Conservation (phyloP, 2,329 filamentous ascomycete genomes). For the Cercospora sp. region DNA sequence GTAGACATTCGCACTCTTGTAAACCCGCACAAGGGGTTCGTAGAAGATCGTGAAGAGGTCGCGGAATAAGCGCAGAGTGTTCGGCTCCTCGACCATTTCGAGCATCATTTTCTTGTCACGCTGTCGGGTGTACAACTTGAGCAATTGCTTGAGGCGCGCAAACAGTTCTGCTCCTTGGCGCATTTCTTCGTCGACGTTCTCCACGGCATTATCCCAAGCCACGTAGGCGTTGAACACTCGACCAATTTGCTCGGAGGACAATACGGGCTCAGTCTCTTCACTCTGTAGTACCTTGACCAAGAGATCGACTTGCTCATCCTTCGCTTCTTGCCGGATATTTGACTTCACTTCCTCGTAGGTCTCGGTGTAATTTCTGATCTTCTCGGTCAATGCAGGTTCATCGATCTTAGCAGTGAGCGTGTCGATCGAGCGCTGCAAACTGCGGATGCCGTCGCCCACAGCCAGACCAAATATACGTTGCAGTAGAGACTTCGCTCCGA, state of each 20-base stretch:
- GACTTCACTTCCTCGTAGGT: constrained; percentile 73
- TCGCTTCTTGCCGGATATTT: constrained; percentile 71
- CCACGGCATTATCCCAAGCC: constrained; percentile 91
- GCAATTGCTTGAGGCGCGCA: constrained; percentile 87
- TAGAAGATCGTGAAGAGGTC: constrained; percentile 99
- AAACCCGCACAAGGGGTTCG: constrained; percentile 92
- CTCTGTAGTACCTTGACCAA: constrained; percentile 82
- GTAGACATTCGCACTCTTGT: constrained; percentile 98
- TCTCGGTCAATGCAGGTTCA: constrained; percentile 75
- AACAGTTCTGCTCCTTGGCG: constrained; percentile 88
- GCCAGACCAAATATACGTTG: constrained; percentile 94
- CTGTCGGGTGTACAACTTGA: constrained; percentile 88
- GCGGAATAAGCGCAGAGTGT: constrained; percentile 92
- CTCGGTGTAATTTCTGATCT: constrained; percentile 77
- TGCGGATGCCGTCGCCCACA: constrained; percentile 83
- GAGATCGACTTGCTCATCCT: constrained; percentile 73
- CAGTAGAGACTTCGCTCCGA: constrained; percentile 83
- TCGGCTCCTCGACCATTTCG: constrained; percentile 89
- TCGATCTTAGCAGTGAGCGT: constrained; percentile 72
- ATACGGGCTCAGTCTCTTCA: constrained; percentile 69
- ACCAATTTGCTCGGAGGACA: constrained; percentile 74
- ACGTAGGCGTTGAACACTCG: constrained; percentile 92
- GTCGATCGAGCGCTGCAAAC: constrained; percentile 85
- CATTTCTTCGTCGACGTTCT: constrained; percentile 85
- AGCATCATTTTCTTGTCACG: constrained; percentile 98